These are phyloP conservation scores for Phialophora chinensis DNA, from an alignment of 2,329 filamentous ascomycete species.

Conservation along the genomic window DNA sequence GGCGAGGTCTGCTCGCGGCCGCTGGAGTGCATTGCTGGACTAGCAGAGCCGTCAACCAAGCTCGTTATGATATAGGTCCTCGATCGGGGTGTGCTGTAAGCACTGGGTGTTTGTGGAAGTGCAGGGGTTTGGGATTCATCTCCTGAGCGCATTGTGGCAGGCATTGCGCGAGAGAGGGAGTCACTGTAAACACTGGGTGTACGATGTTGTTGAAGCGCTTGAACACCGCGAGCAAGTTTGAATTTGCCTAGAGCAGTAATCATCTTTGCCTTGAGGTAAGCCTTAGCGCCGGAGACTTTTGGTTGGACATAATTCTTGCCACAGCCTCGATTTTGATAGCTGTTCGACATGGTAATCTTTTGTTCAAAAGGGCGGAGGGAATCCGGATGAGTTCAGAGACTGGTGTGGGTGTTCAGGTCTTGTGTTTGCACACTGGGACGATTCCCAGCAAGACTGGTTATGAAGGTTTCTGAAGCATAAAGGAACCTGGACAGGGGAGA, in stretches of 20 bases:
- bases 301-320: neutral
- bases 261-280: neutral
- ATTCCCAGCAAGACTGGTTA: neutral
- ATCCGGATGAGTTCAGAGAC: neutral
- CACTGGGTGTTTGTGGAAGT: neutral
- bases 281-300: neutral
- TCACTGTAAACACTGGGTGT: neutral
- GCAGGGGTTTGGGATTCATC: neutral
- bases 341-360: neutral
- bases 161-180: neutral
- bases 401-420: neutral
- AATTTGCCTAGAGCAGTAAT: neutral
- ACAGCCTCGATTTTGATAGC: neutral
- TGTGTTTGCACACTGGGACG: neutral
- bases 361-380: too few species aligned
- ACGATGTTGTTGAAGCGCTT: neutral
- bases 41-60: neutral
- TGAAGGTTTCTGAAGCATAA: neutral
- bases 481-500: neutral
- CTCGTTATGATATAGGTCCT: neutral
- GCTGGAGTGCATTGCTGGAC: neutral
- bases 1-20: too few species aligned
- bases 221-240: neutral
- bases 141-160: neutral
- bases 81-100: neutral